Base-by-base conservation (phyloP, 495 filamentous ascomycete species). In the Xylaria venustula region DNA sequence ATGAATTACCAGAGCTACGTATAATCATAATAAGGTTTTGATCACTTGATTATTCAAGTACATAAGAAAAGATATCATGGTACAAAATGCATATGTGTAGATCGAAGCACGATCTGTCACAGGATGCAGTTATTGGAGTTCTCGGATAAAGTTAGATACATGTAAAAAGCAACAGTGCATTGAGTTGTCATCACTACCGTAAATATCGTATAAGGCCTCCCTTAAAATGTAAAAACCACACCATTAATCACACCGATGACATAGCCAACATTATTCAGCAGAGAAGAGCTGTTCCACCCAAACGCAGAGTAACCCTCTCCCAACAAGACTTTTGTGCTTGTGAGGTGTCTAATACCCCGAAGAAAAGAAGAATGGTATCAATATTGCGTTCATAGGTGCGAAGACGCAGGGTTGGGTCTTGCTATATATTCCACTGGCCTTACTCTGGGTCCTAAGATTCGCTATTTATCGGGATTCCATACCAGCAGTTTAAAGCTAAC, bases 281-380 rank as follows among this genome's bases (percentile, higher is more conserved):
- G 30, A 58, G 14, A n/a, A 19, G 8, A 15, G 34, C 32, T 41
- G 19, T 32, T 19, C 45, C n/a, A 30, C 34, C 44, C 25, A 22
- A 19, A 23, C 20, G 14, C 17, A 28, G 12, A 34, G 42, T 34
- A 6, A 23, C 8, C 22, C 19, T 12, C 30, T 36, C 14, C 26
- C n/a, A 19, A 34, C 11, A 22, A 52, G 40, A 25, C 47, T 7
- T 30, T 37, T 17, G 12, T 17, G 47, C 34, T 30, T 50, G 20
- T 20, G 14, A 50, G 4, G 7, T 37, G 15, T 40, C 34, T 44
- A 45, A 50, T 7, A 23, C 26, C 51, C 7, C 1, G 45, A 19
- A 44, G n/a, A 49, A 47, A 60, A 62, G n/a, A 14, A 19, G 50
- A 55, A 54, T 63, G 36, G 54, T 63, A 63, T 22, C 56, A 62